Conservation (phyloP, 2,329 filamentous ascomycete genomes). For the Elsinoe batatas region DNA sequence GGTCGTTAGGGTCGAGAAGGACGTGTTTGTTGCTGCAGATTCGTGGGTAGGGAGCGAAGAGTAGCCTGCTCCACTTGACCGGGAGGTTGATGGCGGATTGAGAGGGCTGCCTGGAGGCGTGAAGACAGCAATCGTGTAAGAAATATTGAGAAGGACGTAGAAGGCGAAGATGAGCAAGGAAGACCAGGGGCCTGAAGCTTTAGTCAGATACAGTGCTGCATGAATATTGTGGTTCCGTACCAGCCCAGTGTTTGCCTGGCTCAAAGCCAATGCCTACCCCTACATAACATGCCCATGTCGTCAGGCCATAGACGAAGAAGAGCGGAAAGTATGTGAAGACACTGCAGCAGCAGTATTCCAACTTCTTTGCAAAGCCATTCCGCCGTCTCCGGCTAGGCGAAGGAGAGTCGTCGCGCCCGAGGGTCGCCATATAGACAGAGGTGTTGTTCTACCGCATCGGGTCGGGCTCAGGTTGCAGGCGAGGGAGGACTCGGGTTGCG, state of each 20-base stretch:
- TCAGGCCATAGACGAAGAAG: slow-evolving; percentile 75
- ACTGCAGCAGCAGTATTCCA: slow-evolving; percentile 77
- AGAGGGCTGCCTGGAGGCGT: slow-evolving; percentile 69
- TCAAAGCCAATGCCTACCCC: slow-evolving; percentile 61
- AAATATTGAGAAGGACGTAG: slow-evolving; percentile 73
- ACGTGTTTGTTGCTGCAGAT: background rate
- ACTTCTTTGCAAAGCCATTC: slow-evolving; percentile 51
- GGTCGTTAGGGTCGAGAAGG: slow-evolving; percentile 67
- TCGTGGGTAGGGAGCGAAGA: slow-evolving; percentile 17
- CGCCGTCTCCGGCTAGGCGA: slow-evolving; percentile 25
- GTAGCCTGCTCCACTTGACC: slow-evolving; percentile 12
- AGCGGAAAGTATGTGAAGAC: slow-evolving; percentile 78
- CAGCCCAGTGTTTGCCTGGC: slow-evolving; percentile 36
- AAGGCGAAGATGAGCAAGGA: slow-evolving; percentile 52
- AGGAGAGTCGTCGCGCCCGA: slow-evolving; percentile 19
- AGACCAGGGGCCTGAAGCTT: slow-evolving; percentile 5
- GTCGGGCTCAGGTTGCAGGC: background rate
- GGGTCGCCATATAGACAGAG: background rate
- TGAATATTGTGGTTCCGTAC: slow-evolving; percentile 22
- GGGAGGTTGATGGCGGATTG: slow-evolving; percentile 6
- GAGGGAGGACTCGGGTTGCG: background rate
- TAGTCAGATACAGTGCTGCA: slow-evolving; percentile 9
- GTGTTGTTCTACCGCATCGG: background rate
- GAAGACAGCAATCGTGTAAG: slow-evolving; percentile 88
- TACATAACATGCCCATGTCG: slow-evolving; percentile 92